phyloP scores from a whole-genome alignment of 2,329 filamentous ascomycete genomes.

The Alternaria metachromatica region DNA sequence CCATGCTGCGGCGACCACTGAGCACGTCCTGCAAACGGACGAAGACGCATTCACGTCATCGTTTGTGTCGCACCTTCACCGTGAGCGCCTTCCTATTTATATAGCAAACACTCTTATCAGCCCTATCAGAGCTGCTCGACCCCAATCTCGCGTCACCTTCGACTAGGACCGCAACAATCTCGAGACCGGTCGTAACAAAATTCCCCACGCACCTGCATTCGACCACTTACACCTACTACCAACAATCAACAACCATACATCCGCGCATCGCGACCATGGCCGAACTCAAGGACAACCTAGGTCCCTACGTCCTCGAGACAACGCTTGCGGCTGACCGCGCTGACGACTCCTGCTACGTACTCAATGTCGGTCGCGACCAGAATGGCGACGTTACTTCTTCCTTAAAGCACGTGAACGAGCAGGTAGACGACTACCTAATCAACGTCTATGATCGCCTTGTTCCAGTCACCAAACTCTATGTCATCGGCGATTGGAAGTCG shows the following conservation, averaged over 20 bases:
- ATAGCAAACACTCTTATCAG: slow-evolving; percentile 14
- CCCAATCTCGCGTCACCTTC: neutral
- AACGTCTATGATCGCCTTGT: neutral
- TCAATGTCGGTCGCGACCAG: slow-evolving; percentile 25
- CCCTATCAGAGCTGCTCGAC: neutral
- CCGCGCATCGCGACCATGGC: slow-evolving; percentile 12
- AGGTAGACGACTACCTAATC: slow-evolving; percentile 13
- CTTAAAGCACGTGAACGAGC: slow-evolving; percentile 9
- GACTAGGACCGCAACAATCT: neutral
- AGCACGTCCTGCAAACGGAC: slow-evolving; percentile 1
- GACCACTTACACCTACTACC: neutral
- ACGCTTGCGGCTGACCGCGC: slow-evolving; percentile 16
- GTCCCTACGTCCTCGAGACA: slow-evolving; percentile 20
- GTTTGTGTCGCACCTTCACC: slow-evolving; percentile 8
- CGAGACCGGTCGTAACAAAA: neutral
- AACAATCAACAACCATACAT: neutral
- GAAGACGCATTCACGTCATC: slow-evolving; percentile 1
- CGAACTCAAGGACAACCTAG: slow-evolving; percentile 14
- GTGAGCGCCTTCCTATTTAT: slow-evolving; percentile 6
- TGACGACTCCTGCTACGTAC: slow-evolving; percentile 17
- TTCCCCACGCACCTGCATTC: neutral
- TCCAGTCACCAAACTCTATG: slow-evolving; percentile 30
- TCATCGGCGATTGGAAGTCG: slow-evolving; percentile 34
- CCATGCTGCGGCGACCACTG: neutral
- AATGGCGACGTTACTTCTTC: slow-evolving; percentile 15